phyloP scores from a whole-genome alignment of 768 basidiomycete species.

The Russula compacta region DNA sequence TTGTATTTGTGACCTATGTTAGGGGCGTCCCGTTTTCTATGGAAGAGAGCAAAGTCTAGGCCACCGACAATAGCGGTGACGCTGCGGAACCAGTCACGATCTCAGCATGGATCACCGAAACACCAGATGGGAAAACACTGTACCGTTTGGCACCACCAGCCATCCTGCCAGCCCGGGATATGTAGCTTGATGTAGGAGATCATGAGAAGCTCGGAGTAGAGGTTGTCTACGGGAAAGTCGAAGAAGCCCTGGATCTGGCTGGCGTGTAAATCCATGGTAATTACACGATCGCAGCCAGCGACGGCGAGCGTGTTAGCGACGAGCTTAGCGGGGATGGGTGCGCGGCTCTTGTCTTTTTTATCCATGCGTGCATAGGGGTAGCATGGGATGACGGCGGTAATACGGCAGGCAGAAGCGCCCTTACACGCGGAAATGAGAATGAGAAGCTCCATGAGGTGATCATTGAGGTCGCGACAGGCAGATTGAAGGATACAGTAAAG shows the following conservation, averaged over 20 bases:
- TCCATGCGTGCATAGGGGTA: constrained; percentile 96
- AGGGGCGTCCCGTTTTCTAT: constrained; percentile 70
- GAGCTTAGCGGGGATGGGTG: constrained; percentile 96
- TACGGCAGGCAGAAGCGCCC: constrained; percentile 88
- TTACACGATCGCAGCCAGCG: constrained; percentile 96
- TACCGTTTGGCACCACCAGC: constrained; percentile 97
- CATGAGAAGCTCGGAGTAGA: constrained; percentile 95
- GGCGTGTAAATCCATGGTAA: constrained; percentile 98
- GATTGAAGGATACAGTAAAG: constrained; percentile 98
- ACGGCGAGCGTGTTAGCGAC: constrained; percentile 97
- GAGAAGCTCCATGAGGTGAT: constrained; percentile 97
- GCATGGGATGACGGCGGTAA: constrained; percentile 97
- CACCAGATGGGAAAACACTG: constrained; percentile 23
- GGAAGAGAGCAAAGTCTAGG: constrained; percentile 92
- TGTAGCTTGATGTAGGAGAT: constrained; percentile 83
- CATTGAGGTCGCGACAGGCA: constrained; percentile 82
- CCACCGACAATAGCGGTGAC: constrained; percentile 90
- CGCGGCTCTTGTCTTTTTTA: constrained; percentile 94
- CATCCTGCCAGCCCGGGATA: constrained; percentile 78
- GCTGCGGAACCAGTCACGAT: constrained; percentile 33
- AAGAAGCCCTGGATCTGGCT: constrained; percentile 99
- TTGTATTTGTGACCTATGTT: constrained; percentile 83
- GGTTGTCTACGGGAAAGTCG: constrained; percentile 95
- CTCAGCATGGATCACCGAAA: neutral
- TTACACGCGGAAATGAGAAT: constrained; percentile 98